Conservation (phyloP, 2,329 filamentous ascomycete genomes). For the Aplosporella prunicola region DNA sequence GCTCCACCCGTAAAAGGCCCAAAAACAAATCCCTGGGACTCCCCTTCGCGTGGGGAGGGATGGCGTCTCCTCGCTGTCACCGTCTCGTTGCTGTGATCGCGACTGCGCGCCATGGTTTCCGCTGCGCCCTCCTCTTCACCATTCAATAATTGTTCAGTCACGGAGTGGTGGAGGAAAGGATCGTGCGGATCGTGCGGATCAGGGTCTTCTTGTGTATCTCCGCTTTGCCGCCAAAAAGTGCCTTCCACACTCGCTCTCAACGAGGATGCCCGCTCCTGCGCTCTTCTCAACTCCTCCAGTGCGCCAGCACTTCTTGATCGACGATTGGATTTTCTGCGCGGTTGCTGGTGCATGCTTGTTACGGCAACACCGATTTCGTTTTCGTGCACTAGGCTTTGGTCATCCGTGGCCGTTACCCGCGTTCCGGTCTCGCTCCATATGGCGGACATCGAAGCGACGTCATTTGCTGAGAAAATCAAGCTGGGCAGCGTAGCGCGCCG, state of each 20-base stretch:
- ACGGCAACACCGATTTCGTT: constrained; percentile 28
- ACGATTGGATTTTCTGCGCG: constrained; percentile 20
- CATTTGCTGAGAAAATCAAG: constrained; percentile 17
- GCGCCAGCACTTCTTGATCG: constrained; percentile 28
- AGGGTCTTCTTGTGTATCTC: constrained; percentile 2
- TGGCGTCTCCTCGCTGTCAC: not conserved
- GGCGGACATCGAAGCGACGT: constrained; percentile 20
- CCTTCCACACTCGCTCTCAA: constrained; percentile 27
- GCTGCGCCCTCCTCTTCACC: no score
- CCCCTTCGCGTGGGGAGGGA: not conserved
- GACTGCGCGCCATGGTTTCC: no score
- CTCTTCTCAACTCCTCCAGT: constrained; percentile 23
- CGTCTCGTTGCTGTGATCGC: no score
- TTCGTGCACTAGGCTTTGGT: constrained; percentile 19
- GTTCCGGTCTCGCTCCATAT: constrained; percentile 18
- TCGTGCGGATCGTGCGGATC: not conserved
- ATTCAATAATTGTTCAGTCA: no score
- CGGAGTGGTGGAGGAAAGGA: not conserved
- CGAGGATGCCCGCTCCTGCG: constrained; percentile 15
- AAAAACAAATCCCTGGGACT: constrained; percentile 28
- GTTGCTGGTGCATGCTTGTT: constrained; percentile 20
- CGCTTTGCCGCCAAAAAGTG: constrained; percentile 26
- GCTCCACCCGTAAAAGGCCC: constrained; percentile 20
- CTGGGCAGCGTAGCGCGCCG: constrained; percentile 29
- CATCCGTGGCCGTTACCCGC: constrained; percentile 21